phyloP scores from a whole-genome alignment of 106 monocot species.

The Dactylorhiza incarnata region DNA sequence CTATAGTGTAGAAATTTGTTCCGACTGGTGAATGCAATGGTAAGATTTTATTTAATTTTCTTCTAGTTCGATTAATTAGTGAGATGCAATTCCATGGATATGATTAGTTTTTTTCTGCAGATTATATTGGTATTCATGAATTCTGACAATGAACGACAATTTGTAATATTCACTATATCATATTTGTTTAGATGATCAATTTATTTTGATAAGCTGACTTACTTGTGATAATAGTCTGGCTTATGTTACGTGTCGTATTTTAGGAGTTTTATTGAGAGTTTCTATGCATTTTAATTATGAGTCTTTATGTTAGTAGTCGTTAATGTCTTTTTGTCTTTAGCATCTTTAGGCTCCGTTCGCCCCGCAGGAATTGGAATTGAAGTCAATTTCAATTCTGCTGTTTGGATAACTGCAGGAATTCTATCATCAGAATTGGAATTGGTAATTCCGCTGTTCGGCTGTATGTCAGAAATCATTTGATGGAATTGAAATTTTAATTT shows the following conservation, averaged over 20 bases:
- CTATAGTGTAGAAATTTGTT: not conserved
- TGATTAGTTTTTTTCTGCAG: not conserved
- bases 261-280: no score
- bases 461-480: no score
- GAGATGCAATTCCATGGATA: not conserved
- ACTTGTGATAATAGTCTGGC: not conserved
- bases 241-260: not conserved
- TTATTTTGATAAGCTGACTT: not conserved
- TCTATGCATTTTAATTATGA: no score
- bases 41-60: not conserved
- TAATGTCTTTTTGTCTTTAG: no score
- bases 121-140: not conserved
- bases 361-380: no score
- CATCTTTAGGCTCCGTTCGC: no score
- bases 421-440: no score
- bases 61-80: not conserved
- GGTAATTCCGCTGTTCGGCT: no score
- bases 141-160: not conserved
- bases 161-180: not conserved
- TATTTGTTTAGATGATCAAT: not conserved
- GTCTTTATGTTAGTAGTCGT: no score
- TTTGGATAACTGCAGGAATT: no score
- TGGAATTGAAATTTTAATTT: no score
- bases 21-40: not conserved
- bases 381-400: no score